Evolutionary conservation across 1,284 basidiomycete species (phyloP), one percentile per base, ranked within the genome.

Genomic region (Ceratobasidium sp.): DNA sequence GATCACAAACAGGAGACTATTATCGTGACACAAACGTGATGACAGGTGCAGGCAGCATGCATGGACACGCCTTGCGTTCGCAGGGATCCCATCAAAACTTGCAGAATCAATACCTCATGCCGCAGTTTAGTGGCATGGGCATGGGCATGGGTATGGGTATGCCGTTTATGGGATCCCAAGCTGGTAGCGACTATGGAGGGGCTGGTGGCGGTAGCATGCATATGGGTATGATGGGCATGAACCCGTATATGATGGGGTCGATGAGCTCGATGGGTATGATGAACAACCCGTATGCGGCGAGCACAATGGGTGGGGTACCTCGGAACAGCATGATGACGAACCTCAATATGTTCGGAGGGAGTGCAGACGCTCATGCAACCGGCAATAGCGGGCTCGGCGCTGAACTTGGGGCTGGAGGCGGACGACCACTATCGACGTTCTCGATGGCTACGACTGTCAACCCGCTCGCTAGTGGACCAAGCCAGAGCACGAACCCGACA

Each of bases 371-470:
- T 10, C 70, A 62, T 16, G 14, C 9, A 21, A 58, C 67, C 1
- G 55, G 55, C 4, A 53, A 53, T 26, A 61, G 50, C 23, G 70
- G 70, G n/a, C 50, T 32, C n/a, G 71, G 34, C 50, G 58, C 74
- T 45, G 76, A 74, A 60, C 86, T 82, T 0, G 64, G 82, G 82
- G 70, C 77, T 76, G 50, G 84, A 83, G 82, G 82, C 34, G 82
- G 84, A 64, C 83, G 86, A 67, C 89, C 89, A 58, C 87, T 92
- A 84, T 93, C 92, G 61, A 90, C 88, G 26, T 92, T 93, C 84
- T 93, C 92, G 60, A 84, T 94, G 80, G 92, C 92, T 64, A 93
- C 92, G 26, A 89, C 89, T 1, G 87, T 89, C 76, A 92, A 93
- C 81, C 87, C 90, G 9, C 89, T 94, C 78, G 85, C 88, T 55